Evolutionary conservation across 1,139 yeast species (phyloP), one percentile per base, ranked within the genome.

Genomic region (Protomyces pachydermus): DNA sequence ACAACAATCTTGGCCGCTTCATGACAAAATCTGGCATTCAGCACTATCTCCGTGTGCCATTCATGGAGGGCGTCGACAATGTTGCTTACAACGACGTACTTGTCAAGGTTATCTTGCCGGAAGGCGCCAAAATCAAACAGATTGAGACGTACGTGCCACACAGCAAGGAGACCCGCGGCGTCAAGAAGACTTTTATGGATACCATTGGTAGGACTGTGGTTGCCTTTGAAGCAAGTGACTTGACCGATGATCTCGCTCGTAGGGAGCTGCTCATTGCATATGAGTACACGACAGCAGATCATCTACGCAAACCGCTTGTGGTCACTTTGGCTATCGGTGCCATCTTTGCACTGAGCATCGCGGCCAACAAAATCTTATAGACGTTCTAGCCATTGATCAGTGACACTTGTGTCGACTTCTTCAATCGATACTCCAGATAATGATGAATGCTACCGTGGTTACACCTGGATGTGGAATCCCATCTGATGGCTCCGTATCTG

Each of bases 341-440:
- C 16, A 18, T 56, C 18, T 55, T 61, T 16, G 18, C 25, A 6
- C 14, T 55, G 14, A 50, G 52, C 48, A 25, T 37, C 46, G 20
- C 37, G n/a, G 32, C 35, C 37, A 35, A 35, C 12, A 54, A 60
- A 18, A 18, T 50, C 12, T 18, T 16, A 12, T 25, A 18, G 45
- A 48, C 20, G 71, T 90, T 93, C 65, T 93, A 87, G 0, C 98
- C 98, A 75, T 93, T 98, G 1, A 93, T 87, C 1, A 91, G 32
- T 8, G 32, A 28, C 32, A 1, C 9, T 28, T 0, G 98, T 93
- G 74, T 93, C 98, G 1, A 93, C 98, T 75, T 93, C 98, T 93
- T 98, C 32, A 28, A 28, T 28, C 2, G 23, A 20, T 20, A 2
- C 23, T 20, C 23, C 23, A 20, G 23, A 20, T 28, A 28, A 28